A percentile compares a stretch with the other conserved stretches of the same genome.
phyloP scores from a whole-genome alignment of 306 rosid species.

The Glycyrrhiza uralensis region DNA sequence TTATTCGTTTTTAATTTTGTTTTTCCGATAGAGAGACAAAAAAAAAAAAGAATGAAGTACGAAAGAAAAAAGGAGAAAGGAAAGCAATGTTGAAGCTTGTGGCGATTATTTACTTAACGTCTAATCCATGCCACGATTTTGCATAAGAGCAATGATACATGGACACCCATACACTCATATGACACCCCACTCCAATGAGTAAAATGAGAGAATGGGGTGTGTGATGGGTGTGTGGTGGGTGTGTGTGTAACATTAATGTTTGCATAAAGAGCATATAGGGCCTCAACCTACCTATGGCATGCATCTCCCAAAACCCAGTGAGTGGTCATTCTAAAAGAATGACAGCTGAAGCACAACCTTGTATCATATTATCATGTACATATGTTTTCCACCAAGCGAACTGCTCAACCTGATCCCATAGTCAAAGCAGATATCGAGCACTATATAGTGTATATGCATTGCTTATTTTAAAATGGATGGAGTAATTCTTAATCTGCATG shows the following conservation, averaged over 20 bases:
- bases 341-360: constrained; percentile 42
- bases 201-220: too few species aligned
- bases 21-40: background rate
- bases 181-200: too few species aligned
- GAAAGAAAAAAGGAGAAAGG: background rate
- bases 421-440: constrained; percentile 21
- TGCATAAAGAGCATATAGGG: constrained; percentile 17
- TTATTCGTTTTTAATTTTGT: background rate
- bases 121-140: constrained; percentile 7
- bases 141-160: too few species aligned
- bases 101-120: constrained; percentile 14
- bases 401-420: constrained; percentile 1
- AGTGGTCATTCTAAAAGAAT: constrained; percentile 36
- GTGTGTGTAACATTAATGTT: too few species aligned
- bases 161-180: too few species aligned
- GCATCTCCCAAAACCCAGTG: constrained; percentile 29
- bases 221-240: too few species aligned
- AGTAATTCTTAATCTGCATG: too few species aligned
- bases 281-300: constrained; percentile 33
- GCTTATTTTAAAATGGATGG: too few species aligned
- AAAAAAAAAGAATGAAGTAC: too few species aligned
- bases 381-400: background rate
- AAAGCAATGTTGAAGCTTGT: constrained; percentile 9
- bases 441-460: too few species aligned
- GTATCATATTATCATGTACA: constrained; percentile 19